A percentile compares a stretch with the other conserved stretches of the same genome.
Conservation (phyloP, 2,329 filamentous ascomycete genomes). For the Teratosphaeria viscida region DNA sequence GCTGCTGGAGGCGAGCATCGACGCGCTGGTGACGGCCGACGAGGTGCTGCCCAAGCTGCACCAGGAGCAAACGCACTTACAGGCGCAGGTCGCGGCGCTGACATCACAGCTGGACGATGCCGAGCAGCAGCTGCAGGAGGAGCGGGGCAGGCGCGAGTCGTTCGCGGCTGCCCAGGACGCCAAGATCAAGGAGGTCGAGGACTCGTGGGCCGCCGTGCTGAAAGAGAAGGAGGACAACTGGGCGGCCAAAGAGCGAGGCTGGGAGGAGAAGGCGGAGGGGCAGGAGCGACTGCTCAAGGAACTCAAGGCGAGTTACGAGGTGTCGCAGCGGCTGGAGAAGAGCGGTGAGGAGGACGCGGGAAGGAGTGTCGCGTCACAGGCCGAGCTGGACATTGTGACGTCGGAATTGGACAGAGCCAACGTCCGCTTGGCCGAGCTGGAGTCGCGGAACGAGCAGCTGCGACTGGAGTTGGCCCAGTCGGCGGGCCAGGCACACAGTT, state of each 20-base stretch:
- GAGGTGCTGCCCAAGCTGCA: constrained; percentile 83
- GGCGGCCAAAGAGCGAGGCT: constrained; percentile 79
- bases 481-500: constrained; percentile 56
- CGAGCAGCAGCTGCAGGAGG: constrained; percentile 68
- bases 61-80: constrained; percentile 81
- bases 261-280: constrained; percentile 90
- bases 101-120: constrained; percentile 74
- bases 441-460: constrained; percentile 88
- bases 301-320: constrained; percentile 93
- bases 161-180: constrained; percentile 67
- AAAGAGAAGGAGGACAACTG: constrained; percentile 95
- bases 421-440: constrained; percentile 74
- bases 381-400: constrained; percentile 87
- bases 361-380: constrained; percentile 57
- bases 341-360: constrained; percentile 42
- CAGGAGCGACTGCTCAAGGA: constrained; percentile 88
- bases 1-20: constrained; percentile 87
- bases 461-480: constrained; percentile 82
- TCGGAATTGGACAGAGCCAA: constrained; percentile 87
- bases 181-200: constrained; percentile 80
- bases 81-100: constrained; percentile 63
- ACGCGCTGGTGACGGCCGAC: constrained; percentile 83
- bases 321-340: constrained; percentile 77
- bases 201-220: constrained; percentile 79
- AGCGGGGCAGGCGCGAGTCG: constrained; percentile 60